Base-by-base conservation (phyloP, 2,329 filamentous ascomycete species). In the Peltaster fructicola region DNA sequence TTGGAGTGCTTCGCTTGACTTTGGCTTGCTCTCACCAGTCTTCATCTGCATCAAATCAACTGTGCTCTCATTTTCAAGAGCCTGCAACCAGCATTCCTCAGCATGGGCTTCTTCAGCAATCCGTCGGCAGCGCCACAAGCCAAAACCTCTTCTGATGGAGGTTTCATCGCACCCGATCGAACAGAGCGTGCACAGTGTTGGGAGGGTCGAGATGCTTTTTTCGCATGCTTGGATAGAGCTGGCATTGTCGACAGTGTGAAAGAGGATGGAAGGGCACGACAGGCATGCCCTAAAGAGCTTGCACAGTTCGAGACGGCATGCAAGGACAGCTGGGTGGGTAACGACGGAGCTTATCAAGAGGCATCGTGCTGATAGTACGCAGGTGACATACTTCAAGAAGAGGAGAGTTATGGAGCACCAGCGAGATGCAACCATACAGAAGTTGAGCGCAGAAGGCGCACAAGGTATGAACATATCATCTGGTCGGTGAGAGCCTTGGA, bases 381-480 rank as follows among this genome's bases (percentile, higher is more conserved):
- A 88, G 80, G 78, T 93, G 32, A 81, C 82, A 54, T 95, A 98
- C 54, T 98, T 98, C 57, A 93, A 95, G 61, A 84, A 93, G 54
- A 77, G 82, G 56, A 66, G 88, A 43, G 80, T 95, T 17, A 85
- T 90, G 55, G 88, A 98, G 40, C 66, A 78, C 45, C 78, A 91
- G 41, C 81, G 85, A 53, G 74, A 78, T 44, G 62, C 73, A 53
- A 76, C 80, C 13, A 58, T 92, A 36, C 73, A 76, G 41, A 68
- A 70, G 46, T 66, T 92, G 40, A 50, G 54, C 45, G 48, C 52
- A 37, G 44, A 63, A 44, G 54, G 54, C 8, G 48, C 47, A 48
- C 37, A 35, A 23, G 27, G 30, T 7, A 35, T 44, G 32, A 30
- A 40, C n/a, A n/a, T n/a, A n/a, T n/a, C n/a, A n/a, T n/a, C n/a